A percentile compares a stretch with the other conserved stretches of the same genome.
phyloP scores from a whole-genome alignment of 768 basidiomycete species.

The Podaxis sp. region DNA sequence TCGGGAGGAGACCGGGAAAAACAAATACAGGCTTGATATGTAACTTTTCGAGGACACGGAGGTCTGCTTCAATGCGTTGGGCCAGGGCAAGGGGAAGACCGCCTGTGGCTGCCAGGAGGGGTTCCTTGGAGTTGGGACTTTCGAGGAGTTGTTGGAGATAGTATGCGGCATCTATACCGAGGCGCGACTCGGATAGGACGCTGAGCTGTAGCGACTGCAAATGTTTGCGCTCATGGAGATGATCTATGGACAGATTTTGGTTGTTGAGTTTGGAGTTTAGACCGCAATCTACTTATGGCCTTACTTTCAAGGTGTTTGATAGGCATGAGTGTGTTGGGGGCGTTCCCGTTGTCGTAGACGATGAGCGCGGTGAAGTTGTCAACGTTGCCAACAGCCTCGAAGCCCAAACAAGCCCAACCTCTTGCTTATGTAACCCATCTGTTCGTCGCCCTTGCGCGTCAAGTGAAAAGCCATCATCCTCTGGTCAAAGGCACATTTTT shows the following conservation, averaged over 20 bases:
- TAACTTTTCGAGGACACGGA: slow-evolving; percentile 85
- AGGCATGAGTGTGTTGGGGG: slow-evolving; percentile 50
- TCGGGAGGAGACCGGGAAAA: slow-evolving; percentile 85
- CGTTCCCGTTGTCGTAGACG: slow-evolving; percentile 25
- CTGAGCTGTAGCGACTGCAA: slow-evolving; percentile 78
- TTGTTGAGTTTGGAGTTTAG: slow-evolving; percentile 7
- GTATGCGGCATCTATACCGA: slow-evolving; percentile 94
- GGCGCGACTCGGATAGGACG: slow-evolving; percentile 84
- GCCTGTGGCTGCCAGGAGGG: slow-evolving; percentile 91
- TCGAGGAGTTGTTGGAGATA: slow-evolving; percentile 84
- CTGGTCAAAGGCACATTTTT: background rate
- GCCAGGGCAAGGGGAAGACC: slow-evolving; percentile 90
- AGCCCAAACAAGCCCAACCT: slow-evolving; percentile 24
- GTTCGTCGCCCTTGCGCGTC: background rate
- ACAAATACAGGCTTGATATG: slow-evolving; percentile 99
- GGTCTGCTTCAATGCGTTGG: slow-evolving; percentile 86
- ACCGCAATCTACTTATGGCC: slow-evolving; percentile 20
- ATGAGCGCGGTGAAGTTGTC: slow-evolving; percentile 29
- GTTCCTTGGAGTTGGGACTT: slow-evolving; percentile 77
- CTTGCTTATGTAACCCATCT: slow-evolving; percentile 26
- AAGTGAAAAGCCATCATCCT: background rate
- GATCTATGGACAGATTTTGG: slow-evolving; percentile 48
- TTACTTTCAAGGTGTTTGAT: slow-evolving; percentile 84
- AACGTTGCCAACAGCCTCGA: slow-evolving; percentile 37
- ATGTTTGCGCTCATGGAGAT: slow-evolving; percentile 87